These are phyloP conservation scores for Lactarius quietus DNA, from an alignment of 768 basidiomycete species.

Conservation along the genomic window DNA sequence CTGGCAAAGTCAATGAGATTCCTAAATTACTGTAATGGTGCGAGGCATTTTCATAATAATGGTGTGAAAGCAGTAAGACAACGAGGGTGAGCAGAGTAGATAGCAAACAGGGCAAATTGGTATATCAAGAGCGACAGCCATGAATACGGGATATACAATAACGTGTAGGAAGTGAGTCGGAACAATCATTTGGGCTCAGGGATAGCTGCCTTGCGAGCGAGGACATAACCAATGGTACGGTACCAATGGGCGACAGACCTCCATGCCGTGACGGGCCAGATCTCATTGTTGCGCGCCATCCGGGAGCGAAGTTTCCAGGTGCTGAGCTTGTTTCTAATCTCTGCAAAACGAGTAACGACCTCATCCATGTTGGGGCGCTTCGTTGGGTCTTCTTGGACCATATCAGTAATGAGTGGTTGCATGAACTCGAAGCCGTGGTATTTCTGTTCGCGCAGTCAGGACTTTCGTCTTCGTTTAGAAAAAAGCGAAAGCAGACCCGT, in stretches of 20 bases:
- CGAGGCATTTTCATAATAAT: background rate
- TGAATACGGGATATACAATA: background rate
- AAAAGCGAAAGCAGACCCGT: slow-evolving; percentile 22
- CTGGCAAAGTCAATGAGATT: no score
- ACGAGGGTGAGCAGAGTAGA: background rate
- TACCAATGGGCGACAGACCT: background rate
- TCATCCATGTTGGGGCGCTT: slow-evolving; percentile 33
- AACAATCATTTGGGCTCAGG: slow-evolving; percentile 4
- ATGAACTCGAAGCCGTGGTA: slow-evolving; percentile 34
- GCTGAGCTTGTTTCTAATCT: slow-evolving; percentile 23
- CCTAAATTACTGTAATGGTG: no score
- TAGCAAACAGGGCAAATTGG: background rate
- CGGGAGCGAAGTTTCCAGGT: slow-evolving; percentile 35
- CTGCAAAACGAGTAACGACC: slow-evolving; percentile 32
- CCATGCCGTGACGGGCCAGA: background rate
- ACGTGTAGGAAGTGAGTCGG: background rate
- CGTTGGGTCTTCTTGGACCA: slow-evolving; percentile 34
- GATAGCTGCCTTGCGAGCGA: slow-evolving; percentile 5
- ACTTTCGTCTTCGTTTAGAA: background rate
- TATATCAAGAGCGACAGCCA: background rate
- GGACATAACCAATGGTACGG: slow-evolving; percentile 2
- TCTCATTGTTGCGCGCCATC: slow-evolving; percentile 18
- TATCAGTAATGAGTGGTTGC: slow-evolving; percentile 31
- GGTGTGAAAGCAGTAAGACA: background rate
- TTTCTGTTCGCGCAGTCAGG: background rate